Conservation (phyloP, 192 early-diverging fungal species). For the Radiomyces spectabilis region DNA sequence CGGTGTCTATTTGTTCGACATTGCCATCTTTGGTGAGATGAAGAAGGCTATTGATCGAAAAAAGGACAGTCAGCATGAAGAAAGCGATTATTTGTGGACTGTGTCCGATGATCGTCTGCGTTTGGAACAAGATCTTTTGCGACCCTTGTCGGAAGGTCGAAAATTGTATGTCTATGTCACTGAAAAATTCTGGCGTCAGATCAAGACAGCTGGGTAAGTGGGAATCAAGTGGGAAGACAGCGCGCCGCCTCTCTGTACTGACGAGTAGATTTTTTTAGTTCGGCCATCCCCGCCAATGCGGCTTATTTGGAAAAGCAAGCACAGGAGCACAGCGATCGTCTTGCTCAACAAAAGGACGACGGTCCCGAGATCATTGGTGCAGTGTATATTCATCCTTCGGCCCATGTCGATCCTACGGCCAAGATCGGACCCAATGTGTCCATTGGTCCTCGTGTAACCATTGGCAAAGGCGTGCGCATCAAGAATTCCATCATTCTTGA, state of each 20-base stretch:
- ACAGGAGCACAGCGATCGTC: slow-evolving; percentile 50
- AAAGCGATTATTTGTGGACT: slow-evolving; percentile 24
- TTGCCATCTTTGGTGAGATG: slow-evolving; percentile 83
- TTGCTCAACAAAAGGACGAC: slow-evolving; percentile 41
- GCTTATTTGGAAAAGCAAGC: slow-evolving; percentile 83
- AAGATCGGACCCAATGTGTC: slow-evolving; percentile 96
- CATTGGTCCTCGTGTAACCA: slow-evolving; percentile 80
- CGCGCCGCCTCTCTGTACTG: no score
- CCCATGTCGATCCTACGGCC: slow-evolving; percentile 86
- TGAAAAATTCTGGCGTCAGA: slow-evolving; percentile 91
- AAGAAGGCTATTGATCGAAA: slow-evolving; percentile 67
- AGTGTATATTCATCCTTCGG: slow-evolving; percentile 93
- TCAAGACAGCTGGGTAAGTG: slow-evolving; percentile 81
- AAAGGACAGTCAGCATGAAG: slow-evolving; percentile 30
- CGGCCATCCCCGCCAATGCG: slow-evolving; percentile 90
- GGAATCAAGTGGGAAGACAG: not conserved
- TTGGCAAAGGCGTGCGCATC: slow-evolving; percentile 90
- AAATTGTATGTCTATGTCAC: slow-evolving; percentile 85
- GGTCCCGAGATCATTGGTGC: slow-evolving; percentile 81
- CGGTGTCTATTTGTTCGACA: slow-evolving; percentile 92
- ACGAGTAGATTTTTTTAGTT: slow-evolving; percentile 52
- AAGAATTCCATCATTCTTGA: slow-evolving; percentile 93
- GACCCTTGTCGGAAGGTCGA: slow-evolving; percentile 70
- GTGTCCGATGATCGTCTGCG: slow-evolving; percentile 58
- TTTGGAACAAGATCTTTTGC: slow-evolving; percentile 91